Evolutionary conservation across 1,284 basidiomycete species (phyloP).

Genomic region (Puccinia novopanici): DNA sequence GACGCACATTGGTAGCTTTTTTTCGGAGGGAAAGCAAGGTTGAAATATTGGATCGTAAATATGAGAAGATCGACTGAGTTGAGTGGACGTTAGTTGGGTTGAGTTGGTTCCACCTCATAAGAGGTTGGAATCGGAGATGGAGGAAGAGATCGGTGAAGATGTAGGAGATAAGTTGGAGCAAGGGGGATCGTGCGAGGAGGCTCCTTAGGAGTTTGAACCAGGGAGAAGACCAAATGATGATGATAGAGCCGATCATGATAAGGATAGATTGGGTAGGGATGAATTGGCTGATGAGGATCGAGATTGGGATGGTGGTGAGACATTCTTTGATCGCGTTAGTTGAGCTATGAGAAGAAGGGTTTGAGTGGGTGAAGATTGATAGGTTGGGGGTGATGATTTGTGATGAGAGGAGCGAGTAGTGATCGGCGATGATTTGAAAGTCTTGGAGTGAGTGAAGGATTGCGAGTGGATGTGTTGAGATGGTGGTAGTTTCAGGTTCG

Average conservation of each 20-base stretch:
- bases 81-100: background rate
- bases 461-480: background rate
- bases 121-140: slow-evolving; percentile 53
- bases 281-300: slow-evolving; percentile 57
- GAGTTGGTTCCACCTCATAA: slow-evolving; percentile 50
- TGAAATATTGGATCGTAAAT: background rate
- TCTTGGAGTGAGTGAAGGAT: slow-evolving; percentile 12
- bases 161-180: background rate
- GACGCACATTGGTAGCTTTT: background rate
- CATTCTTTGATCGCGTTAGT: background rate
- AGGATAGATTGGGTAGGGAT: slow-evolving; percentile 56
- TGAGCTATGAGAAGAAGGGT: slow-evolving; percentile 2
- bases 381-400: background rate
- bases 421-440: slow-evolving; percentile 38
- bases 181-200: slow-evolving; percentile 57
- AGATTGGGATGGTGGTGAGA: slow-evolving; percentile 53
- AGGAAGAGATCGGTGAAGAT: slow-evolving; percentile 18
- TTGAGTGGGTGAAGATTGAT: background rate
- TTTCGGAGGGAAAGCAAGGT: background rate
- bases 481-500: background rate
- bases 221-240: slow-evolving; percentile 58
- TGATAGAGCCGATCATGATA: slow-evolving; percentile 55
- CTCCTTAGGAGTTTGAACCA: slow-evolving; percentile 57
- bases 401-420: background rate
- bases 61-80: background rate